Percentiles rank a stretch among this genome's conserved stretches.
Conservation (phyloP, 495 filamentous ascomycete species). For the Aspergillus nanangensis region DNA sequence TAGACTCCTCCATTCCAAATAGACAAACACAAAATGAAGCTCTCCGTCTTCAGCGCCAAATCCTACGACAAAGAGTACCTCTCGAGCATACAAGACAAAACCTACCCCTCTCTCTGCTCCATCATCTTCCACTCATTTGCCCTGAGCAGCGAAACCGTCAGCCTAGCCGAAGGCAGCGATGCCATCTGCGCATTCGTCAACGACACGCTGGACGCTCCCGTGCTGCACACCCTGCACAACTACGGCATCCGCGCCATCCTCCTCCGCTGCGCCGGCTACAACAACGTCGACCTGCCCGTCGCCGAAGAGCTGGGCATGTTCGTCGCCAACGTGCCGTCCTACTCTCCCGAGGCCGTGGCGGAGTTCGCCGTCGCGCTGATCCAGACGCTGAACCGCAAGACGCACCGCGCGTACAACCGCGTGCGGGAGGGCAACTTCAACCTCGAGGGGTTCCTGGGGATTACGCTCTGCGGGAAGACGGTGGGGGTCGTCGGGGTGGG, state of each 20-base stretch:
- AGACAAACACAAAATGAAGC: constrained; percentile 42
- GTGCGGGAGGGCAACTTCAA: constrained; percentile 70
- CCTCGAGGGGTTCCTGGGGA: constrained; percentile 59
- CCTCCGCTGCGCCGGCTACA: constrained; percentile 68
- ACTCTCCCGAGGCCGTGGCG: constrained; percentile 68
- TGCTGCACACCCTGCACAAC: constrained; percentile 45
- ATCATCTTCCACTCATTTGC: constrained; percentile 54
- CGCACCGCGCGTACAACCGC: constrained; percentile 66
- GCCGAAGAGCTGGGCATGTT: constrained; percentile 56
- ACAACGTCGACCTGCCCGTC: constrained; percentile 57
- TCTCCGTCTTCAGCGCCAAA: constrained; percentile 61
- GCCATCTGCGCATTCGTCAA: constrained; percentile 73
- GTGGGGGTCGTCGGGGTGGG: constrained; percentile 36
- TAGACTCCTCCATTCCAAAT: too few species aligned
- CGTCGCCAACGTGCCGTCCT: constrained; percentile 64
- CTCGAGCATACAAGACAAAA: constrained; percentile 17
- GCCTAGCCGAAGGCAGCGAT: constrained; percentile 47
- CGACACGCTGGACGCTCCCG: constrained; percentile 48
- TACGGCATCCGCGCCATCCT: constrained; percentile 52
- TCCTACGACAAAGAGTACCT: constrained; percentile 55
- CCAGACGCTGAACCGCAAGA: constrained; percentile 66
- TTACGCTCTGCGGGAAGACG: constrained; percentile 57
- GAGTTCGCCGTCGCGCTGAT: constrained; percentile 66
- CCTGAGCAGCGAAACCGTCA: constrained; percentile 50
- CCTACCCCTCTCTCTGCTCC: constrained; percentile 26